phyloP scores from a whole-genome alignment of 345 rosid species.

The Lepidium aucheri region DNA sequence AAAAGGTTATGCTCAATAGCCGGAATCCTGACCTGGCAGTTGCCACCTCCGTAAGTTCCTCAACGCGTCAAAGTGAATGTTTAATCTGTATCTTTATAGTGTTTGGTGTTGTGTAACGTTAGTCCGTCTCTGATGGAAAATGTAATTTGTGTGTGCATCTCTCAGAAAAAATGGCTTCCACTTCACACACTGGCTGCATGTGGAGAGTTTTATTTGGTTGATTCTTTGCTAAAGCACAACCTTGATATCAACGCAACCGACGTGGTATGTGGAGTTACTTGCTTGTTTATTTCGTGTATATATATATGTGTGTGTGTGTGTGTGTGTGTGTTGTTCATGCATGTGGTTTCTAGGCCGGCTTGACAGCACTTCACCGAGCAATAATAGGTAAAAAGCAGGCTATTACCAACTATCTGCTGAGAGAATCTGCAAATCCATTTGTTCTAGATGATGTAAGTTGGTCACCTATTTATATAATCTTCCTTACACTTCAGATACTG shows the following conservation, averaged over 20 bases:
- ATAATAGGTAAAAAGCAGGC: constrained; percentile 83
- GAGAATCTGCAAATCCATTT: constrained; percentile 91
- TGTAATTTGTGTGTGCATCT: constrained; percentile 1
- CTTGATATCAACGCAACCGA: constrained; percentile 73
- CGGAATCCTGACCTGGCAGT: constrained; percentile 56
- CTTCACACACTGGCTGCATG: constrained; percentile 85
- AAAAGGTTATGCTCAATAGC: constrained; percentile 66
- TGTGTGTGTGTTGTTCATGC: constrained; percentile 3
- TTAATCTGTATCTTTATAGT: neutral
- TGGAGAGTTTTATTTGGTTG: constrained; percentile 76
- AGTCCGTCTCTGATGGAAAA: neutral
- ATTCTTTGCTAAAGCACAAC: constrained; percentile 67
- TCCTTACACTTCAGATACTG: constrained; percentile 10
- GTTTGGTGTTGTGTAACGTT: neutral
- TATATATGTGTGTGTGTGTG: neutral
- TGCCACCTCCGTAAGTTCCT: constrained; percentile 70
- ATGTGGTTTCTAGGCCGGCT: constrained; percentile 50
- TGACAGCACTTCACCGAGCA: constrained; percentile 84
- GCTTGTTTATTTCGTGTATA: neutral
- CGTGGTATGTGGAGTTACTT: constrained; percentile 35
- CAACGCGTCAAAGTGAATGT: neutral
- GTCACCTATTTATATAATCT: neutral
- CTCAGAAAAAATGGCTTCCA: constrained; percentile 71
- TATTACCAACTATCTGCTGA: constrained; percentile 60
- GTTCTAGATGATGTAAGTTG: constrained; percentile 57